A percentile compares a stretch with the other conserved stretches of the same genome.
Evolutionary conservation across 306 rosid species (phyloP).

Genomic region (Senna tora): DNA sequence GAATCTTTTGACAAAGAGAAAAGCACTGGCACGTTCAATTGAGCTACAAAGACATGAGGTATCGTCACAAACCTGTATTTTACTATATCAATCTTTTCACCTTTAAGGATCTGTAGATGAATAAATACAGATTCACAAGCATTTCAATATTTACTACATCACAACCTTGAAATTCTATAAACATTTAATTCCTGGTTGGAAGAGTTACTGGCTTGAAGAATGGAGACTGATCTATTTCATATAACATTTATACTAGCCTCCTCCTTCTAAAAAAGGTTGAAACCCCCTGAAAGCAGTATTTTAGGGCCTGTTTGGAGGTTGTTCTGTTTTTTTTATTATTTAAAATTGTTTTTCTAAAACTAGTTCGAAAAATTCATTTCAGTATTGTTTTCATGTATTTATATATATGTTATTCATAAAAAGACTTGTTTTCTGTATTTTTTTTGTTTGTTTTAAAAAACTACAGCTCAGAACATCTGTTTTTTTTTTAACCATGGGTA

Average conservation of each 20-base stretch:
- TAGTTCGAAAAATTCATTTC: too few species aligned
- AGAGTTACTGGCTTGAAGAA: conserved; percentile 7
- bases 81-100: conserved; percentile 18
- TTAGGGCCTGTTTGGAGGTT: too few species aligned
- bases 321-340: too few species aligned
- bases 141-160: conserved; percentile 7
- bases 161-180: conserved; percentile 10
- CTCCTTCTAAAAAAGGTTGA: conserved; percentile 4
- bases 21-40: conserved; percentile 92
- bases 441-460: too few species aligned
- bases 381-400: too few species aligned
- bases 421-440: too few species aligned
- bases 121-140: conserved; percentile 6
- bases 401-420: too few species aligned
- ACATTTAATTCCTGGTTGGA: not conserved
- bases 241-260: not conserved
- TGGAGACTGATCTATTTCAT: not conserved
- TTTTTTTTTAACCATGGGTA: too few species aligned
- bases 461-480: too few species aligned
- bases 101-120: conserved; percentile 9
- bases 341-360: too few species aligned
- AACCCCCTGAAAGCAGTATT: not conserved
- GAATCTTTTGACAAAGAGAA: conserved; percentile 96
- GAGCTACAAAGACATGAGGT: conserved; percentile 97
- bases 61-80: conserved; percentile 30